Conservation (phyloP, 164 flowering plant species). For the Vitis cinerea region DNA sequence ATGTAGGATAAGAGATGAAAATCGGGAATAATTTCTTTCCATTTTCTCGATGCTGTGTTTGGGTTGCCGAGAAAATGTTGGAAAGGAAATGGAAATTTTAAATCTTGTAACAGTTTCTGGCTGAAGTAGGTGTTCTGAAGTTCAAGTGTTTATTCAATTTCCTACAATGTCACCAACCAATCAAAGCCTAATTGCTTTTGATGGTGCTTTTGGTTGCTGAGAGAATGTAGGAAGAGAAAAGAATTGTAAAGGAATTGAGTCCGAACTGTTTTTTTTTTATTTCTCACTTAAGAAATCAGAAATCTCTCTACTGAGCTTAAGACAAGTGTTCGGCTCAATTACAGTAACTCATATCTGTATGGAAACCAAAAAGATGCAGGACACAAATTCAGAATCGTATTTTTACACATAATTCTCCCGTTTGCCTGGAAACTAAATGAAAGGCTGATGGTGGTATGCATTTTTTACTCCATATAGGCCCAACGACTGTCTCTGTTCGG, state of each 20-base stretch:
- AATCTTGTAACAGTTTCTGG: neutral
- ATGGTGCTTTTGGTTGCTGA: neutral
- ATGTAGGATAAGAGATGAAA: neutral
- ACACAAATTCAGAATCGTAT: too few relatives aligned
- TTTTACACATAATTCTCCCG: neutral
- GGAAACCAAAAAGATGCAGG: too few relatives aligned
- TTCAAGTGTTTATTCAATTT: too few relatives aligned
- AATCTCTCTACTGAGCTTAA: too few relatives aligned
- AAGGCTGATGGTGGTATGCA: slow-evolving; percentile 1
- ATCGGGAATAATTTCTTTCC: neutral
- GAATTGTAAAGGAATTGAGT: too few relatives aligned
- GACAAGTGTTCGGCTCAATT: too few relatives aligned
- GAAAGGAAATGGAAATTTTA: neutral
- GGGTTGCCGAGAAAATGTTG: neutral
- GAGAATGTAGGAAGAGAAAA: neutral
- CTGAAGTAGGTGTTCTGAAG: too few relatives aligned
- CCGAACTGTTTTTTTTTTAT: too few relatives aligned
- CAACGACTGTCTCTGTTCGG: slow-evolving; percentile 75
- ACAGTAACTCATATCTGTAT: too few relatives aligned
- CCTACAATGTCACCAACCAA: too few relatives aligned
- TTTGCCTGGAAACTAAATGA: neutral
- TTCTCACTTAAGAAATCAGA: too few relatives aligned
- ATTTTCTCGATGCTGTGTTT: neutral
- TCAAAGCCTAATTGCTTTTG: neutral
- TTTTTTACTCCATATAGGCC: slow-evolving; percentile 43